Conservation (phyloP, 306 rosid species). For the Rosa chinensis region DNA sequence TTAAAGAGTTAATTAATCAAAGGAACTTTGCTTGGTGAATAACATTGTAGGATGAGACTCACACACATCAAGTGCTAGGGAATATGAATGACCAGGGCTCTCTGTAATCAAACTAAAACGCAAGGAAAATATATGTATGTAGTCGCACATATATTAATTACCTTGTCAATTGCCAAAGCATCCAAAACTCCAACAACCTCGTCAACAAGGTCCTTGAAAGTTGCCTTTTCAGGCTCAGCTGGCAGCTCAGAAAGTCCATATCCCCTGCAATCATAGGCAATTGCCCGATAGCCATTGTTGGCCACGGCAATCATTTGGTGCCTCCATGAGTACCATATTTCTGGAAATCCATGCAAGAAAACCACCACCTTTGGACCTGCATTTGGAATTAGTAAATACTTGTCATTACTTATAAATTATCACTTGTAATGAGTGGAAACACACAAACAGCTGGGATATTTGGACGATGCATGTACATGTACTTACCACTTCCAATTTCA, state of each 20-base stretch:
- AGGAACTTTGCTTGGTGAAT: not conserved
- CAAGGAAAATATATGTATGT: not conserved
- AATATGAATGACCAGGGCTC: not conserved
- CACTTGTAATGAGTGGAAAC: not conserved
- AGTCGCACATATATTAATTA: not conserved
- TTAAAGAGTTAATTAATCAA: not conserved
- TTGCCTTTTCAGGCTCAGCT: conserved; percentile 45
- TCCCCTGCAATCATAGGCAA: conserved; percentile 71
- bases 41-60: not conserved
- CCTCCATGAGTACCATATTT: conserved; percentile 83
- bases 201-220: conserved; percentile 38
- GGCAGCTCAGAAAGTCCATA: conserved; percentile 80
- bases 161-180: conserved; percentile 54
- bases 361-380: conserved; percentile 49
- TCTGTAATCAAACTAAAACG: not conserved
- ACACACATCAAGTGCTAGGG: not conserved
- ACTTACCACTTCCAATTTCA: conserved; percentile 49
- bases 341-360: conserved; percentile 80
- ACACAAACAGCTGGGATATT: not conserved
- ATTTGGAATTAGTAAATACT: not conserved
- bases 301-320: conserved; percentile 72
- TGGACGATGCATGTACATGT: not conserved
- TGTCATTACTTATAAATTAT: not conserved
- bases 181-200: conserved; percentile 54
- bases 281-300: conserved; percentile 59